Evolutionary conservation across 2,329 filamentous ascomycete species (phyloP).

Genomic region (Cadophora gregata): DNA sequence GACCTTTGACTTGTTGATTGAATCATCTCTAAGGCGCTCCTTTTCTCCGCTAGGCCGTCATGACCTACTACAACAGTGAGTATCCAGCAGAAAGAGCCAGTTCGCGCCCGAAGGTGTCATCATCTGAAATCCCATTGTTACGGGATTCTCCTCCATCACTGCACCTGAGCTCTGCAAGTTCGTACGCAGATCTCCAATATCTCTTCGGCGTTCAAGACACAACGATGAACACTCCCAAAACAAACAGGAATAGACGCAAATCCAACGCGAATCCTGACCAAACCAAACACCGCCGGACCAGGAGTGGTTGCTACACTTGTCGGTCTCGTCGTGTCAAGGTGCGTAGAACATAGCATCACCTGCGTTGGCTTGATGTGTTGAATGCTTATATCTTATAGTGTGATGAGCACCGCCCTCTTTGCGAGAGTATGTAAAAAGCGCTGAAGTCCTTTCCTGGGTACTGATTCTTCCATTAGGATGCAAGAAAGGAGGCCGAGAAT

Average conservation of each 20-base stretch:
- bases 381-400: constrained; percentile 63
- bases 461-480: constrained; percentile 64
- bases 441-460: constrained; percentile 1
- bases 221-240: constrained; percentile 40
- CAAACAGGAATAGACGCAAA: constrained; percentile 41
- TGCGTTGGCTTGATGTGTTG: background rate
- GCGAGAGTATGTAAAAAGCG: constrained; percentile 67
- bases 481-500: constrained; percentile 89
- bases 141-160: constrained; percentile 24
- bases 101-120: constrained; percentile 18
- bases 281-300: constrained; percentile 90
- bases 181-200: constrained; percentile 41
- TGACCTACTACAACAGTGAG: constrained; percentile 28
- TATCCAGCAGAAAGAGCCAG: constrained; percentile 23
- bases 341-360: constrained; percentile 33
- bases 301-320: constrained; percentile 94
- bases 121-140: constrained; percentile 18
- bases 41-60: constrained; percentile 22
- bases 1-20: background rate
- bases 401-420: constrained; percentile 86
- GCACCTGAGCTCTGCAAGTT: constrained; percentile 40
- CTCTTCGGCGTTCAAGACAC: constrained; percentile 41
- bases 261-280: constrained; percentile 39
- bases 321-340: constrained; percentile 85
- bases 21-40: background rate